Base-by-base conservation (phyloP, 768 basidiomycete species). In the Leccinum rimulosum region DNA sequence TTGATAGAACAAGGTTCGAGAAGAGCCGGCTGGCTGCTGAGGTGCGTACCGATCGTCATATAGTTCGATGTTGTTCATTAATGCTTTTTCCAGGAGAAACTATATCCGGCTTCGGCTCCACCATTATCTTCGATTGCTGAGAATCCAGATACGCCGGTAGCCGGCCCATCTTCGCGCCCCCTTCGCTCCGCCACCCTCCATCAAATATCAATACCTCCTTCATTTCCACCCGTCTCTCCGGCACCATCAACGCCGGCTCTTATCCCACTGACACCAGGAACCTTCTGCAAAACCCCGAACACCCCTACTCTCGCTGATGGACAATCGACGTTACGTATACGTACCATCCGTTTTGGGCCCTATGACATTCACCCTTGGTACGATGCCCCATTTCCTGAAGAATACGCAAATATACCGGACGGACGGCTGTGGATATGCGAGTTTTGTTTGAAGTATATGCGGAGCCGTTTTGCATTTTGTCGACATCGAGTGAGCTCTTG, bases 331-430 rank as follows among this genome's bases (percentile, higher is more conserved):
- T 81, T 89, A 49, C 86, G 88, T 63, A 97, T 96, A 79, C 88
- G 86, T 56, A 85, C 83, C 56, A 94, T 98, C 62, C 86, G 94
- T 30, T 95, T 98, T 66, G 95, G 95, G 28, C 80, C 84, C 57
- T 95, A 80, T 70, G 95, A 98, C 68, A 93, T 98, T 69, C 87
- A 93, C 71, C 98, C 97, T 3, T 99, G 97, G 97, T 98, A 93
- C 73, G 94, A 97, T 70, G 97, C 97, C 25, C 97, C 97, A 6
- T 98, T 98, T 71, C 96, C 97, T 0, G 96, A 98, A 70, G 97
- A 99, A 73, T 98, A 97, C 73, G 86, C 93, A 45, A 84, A 85
- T 56, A 89, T 95, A 57, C 91, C 94, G 22, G 94, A 98, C 65
- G 95, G 96, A 17, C 79, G 87, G 55, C 75, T 99, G 58, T 98